phyloP scores from a whole-genome alignment of 169 alveolate genomes.

The Cryptosporidium tyzzeri region DNA sequence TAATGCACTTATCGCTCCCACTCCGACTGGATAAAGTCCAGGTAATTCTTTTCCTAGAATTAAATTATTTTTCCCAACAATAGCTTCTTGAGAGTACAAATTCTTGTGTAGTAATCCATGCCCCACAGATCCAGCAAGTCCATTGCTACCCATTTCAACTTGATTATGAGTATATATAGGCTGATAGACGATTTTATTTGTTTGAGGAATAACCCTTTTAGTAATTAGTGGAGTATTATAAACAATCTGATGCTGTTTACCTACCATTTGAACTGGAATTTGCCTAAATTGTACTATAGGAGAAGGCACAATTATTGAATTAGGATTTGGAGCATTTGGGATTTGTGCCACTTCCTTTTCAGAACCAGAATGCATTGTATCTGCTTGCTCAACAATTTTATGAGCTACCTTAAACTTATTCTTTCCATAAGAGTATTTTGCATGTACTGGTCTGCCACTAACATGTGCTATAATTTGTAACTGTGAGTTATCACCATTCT shows the following conservation, averaged over 20 bases:
- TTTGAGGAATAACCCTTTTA: constrained; percentile 62
- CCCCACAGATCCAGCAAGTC: neutral
- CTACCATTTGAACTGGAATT: constrained; percentile 9
- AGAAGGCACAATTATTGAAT: constrained; percentile 23
- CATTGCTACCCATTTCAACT: constrained; percentile 28
- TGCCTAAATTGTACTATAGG: constrained; percentile 27
- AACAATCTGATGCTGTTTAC: constrained; percentile 15
- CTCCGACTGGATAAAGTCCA: neutral
- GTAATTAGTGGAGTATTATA: constrained; percentile 60
- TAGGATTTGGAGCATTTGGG: neutral
- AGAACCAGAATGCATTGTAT: neutral
- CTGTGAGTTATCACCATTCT: neutral
- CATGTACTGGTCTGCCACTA: constrained; percentile 70
- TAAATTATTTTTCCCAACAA: neutral
- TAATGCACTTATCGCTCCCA: neutral
- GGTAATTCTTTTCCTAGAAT: constrained; percentile 1
- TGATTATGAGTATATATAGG: constrained; percentile 35
- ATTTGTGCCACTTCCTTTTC: neutral
- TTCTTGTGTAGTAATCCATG: constrained; percentile 15
- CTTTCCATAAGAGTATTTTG: constrained; percentile 25
- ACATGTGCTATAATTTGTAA: constrained; percentile 52
- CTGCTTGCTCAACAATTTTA: neutral
- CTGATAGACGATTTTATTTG: constrained; percentile 8
- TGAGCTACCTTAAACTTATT: constrained; percentile 32
- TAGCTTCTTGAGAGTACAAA: constrained; percentile 20